A percentile compares a stretch with the other conserved stretches of the same genome.
These are phyloP conservation scores for Tetrapisispora arboricola DNA, from an alignment of 805 yeast species.

Conservation along the genomic window DNA sequence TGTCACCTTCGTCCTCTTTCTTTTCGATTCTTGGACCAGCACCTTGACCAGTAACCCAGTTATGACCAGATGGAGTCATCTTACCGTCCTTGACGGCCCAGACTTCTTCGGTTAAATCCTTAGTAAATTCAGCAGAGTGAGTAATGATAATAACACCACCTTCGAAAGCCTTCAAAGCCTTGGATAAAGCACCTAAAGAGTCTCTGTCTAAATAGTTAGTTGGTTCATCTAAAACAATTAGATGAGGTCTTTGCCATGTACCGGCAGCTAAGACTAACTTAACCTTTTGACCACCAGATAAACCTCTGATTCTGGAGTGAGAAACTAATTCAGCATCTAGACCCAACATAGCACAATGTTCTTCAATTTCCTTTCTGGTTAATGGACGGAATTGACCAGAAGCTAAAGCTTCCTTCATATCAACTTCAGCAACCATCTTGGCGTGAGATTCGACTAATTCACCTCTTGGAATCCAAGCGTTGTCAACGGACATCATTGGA, in stretches of 20 bases:
- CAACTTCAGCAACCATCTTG: constrained; percentile 99
- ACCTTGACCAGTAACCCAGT: constrained; percentile 99
- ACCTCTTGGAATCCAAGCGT: constrained; percentile 99
- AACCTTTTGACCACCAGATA: constrained; percentile 99
- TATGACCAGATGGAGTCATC: constrained; percentile 99
- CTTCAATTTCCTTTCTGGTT: constrained; percentile 99
- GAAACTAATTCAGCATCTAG: constrained; percentile 98
- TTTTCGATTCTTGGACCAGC: constrained; percentile 98
- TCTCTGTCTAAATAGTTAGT: constrained; percentile 99
- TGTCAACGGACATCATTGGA: constrained; percentile 98
- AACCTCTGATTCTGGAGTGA: constrained; percentile 99
- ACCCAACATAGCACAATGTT: constrained; percentile 97
- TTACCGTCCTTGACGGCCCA: constrained; percentile 98
- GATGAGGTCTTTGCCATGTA: constrained; percentile 99
- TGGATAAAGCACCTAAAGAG: constrained; percentile 97
- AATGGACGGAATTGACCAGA: constrained; percentile 99
- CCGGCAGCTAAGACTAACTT: constrained; percentile 99
- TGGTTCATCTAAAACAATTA: constrained; percentile 99
- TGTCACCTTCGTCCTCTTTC: constrained; percentile 94
- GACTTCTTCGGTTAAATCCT: constrained; percentile 98
- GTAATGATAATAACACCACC: constrained; percentile 99
- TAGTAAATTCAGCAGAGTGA: constrained; percentile 99
- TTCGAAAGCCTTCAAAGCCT: constrained; percentile 96
- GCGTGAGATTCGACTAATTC: constrained; percentile 94
- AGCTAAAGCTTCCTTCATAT: constrained; percentile 99